Evolutionary conservation across 1,139 yeast genomes (phyloP).

Genomic region (Lodderomyces metapsilosis): DNA sequence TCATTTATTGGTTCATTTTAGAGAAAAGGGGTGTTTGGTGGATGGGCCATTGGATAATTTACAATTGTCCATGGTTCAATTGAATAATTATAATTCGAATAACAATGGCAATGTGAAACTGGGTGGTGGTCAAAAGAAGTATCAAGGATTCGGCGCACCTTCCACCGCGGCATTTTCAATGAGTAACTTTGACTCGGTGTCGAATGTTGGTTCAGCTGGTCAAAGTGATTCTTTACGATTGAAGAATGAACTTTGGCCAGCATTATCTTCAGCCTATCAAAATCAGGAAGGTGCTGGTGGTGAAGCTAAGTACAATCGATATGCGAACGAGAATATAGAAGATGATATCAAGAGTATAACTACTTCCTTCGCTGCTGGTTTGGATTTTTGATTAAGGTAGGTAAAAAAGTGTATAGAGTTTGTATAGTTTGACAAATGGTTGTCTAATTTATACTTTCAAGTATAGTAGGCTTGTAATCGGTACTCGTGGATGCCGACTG

Average conservation of each 20-base stretch:
- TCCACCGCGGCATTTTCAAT: conserved; percentile 11
- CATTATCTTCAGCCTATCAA: conserved; percentile 16
- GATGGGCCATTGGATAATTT: conserved; percentile 88
- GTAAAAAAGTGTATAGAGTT: not conserved
- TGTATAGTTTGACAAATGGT: not conserved
- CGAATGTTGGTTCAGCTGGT: conserved; percentile 43
- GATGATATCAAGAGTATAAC: conserved; percentile 50
- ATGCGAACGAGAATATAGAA: conserved; percentile 30
- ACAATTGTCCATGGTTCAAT: conserved; percentile 68
- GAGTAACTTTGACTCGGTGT: conserved; percentile 44
- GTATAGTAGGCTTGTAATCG: too few relatives aligned
- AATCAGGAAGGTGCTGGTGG: conserved; percentile 7
- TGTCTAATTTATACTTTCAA: too few relatives aligned
- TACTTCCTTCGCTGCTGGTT: conserved; percentile 46
- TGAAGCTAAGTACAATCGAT: conserved; percentile 20
- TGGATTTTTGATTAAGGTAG: conserved; percentile 23
- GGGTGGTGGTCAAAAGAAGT: conserved; percentile 5
- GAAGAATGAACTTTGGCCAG: conserved; percentile 34
- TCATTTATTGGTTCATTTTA: conserved; percentile 69
- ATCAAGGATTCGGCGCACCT: conserved; percentile 11
- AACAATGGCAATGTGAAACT: conserved; percentile 1
- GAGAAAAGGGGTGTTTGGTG: conserved; percentile 84
- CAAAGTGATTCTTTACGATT: conserved; percentile 24
- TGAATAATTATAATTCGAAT: conserved; percentile 21
- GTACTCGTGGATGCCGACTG: too few relatives aligned